Evolutionary conservation across 2,329 filamentous ascomycete genomes (phyloP), one percentile per base, ranked within the genome.

Genomic region (Didymella pomorum): DNA sequence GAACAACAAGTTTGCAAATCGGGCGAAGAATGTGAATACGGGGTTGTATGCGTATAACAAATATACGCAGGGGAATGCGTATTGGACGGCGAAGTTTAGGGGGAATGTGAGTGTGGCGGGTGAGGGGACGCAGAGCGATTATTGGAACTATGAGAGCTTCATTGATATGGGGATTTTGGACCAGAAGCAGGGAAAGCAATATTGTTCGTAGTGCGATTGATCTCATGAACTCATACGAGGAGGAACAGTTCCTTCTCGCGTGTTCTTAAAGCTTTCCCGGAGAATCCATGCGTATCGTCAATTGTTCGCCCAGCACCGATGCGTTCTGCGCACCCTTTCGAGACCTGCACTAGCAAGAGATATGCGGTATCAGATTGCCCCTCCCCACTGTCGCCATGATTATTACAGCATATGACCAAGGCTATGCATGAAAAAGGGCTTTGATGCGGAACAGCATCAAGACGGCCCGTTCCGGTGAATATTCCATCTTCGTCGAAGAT

Each of bases 21-120:
- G 73, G 4, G 68, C 67, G 53, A 69, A 61, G 14, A 63, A 71
- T 31, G 68, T 72, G 47, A 70, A 77, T 51, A 75, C 73, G 0
- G 69, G 73, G 49, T 37, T 70, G 2, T 76, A 76, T 52, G 73
- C 74, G 11, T 78, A 65, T 45, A 62, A 66, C n/a, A 74, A 72
- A 57, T 72, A 71, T 62, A 65, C 67, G 1, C 62, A 67, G 16
- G 76, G 75, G 2, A 68, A 73, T 52, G 50, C 67, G n/a, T 73
- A 68, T 48, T 73, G 71, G 72, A 71, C 64, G 12, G 66, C 62
- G 5, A 66, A 61, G 29, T 63, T 64, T n/a, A 54, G 52, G n/a
- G 65, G 62, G 3, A 64, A 56, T 28, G 54, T 56, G 5, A 37
- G 45, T 45, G 63, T 65, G 1, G 58, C 26, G 6, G 63, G 60